Percentiles rank a stretch among this genome's conserved stretches.
Conservation (phyloP, 2,329 filamentous ascomycete genomes). For the Xylariaceae sp. region DNA sequence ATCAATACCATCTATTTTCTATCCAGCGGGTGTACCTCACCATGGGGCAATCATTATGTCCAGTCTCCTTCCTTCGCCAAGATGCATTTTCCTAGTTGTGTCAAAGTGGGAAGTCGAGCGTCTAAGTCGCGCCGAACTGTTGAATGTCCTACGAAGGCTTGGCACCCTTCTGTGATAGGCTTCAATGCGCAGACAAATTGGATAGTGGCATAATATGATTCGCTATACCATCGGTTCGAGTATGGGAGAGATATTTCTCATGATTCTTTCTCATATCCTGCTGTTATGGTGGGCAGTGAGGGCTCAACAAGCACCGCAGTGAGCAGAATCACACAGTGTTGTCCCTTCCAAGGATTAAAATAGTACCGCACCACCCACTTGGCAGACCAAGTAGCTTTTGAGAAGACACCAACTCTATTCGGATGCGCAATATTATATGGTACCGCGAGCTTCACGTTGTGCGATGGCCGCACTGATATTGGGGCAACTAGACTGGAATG, state of each 20-base stretch:
- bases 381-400: conserved; percentile 16
- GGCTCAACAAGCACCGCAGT: conserved; percentile 50
- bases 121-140: conserved; percentile 48
- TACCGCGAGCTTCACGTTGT: too few relatives aligned
- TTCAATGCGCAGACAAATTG: conserved; percentile 25
- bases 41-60: conserved; percentile 24
- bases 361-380: too few relatives aligned
- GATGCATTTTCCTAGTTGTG: conserved; percentile 23
- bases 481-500: too few relatives aligned
- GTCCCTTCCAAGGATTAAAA: too few relatives aligned
- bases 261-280: conserved; percentile 7
- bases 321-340: conserved; percentile 39
- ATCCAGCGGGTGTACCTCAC: conserved; percentile 19
- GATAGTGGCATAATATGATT: conserved; percentile 25
- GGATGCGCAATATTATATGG: neutral
- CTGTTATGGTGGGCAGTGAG: conserved; percentile 24
- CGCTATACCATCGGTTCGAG: conserved; percentile 19
- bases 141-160: conserved; percentile 43
- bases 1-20: conserved; percentile 21
- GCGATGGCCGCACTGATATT: too few relatives aligned
- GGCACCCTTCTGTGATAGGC: conserved; percentile 43
- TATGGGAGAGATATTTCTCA: conserved; percentile 11
- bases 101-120: conserved; percentile 54
- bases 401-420: neutral
- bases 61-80: conserved; percentile 39